phyloP scores from a whole-genome alignment of 176 grass and related monocot genomes.

The Carex scoparia region DNA sequence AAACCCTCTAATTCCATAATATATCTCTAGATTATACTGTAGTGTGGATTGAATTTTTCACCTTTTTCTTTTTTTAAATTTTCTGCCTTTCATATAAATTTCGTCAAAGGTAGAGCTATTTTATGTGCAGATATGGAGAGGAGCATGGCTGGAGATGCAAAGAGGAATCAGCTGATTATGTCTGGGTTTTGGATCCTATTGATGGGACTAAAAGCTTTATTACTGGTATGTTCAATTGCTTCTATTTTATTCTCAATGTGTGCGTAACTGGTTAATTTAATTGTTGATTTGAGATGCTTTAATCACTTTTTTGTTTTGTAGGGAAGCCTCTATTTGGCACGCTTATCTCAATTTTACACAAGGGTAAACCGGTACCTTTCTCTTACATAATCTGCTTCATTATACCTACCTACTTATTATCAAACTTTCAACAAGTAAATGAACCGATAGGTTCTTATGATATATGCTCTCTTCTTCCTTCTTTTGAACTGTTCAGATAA shows the following conservation, averaged over 20 bases:
- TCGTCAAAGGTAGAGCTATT: not conserved
- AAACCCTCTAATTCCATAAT: not conserved
- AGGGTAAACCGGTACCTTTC: slow-evolving; percentile 69
- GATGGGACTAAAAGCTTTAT: slow-evolving; percentile 96
- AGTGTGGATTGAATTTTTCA: not conserved
- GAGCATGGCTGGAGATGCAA: slow-evolving; percentile 81
- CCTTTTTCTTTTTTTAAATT: no score
- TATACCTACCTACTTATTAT: not conserved
- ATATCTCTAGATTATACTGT: not conserved
- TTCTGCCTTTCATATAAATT: no score
- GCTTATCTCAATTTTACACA: slow-evolving; percentile 67
- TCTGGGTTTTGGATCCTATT: slow-evolving; percentile 91
- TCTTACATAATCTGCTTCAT: slow-evolving; percentile 1
- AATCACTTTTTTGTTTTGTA: slow-evolving; percentile 31
- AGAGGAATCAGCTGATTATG: slow-evolving; percentile 62
- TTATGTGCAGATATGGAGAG: slow-evolving; percentile 64
- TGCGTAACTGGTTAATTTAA: not conserved
- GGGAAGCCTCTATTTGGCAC: slow-evolving; percentile 92
- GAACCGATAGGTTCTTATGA: not conserved
- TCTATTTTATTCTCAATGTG: not conserved
- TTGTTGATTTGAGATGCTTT: not conserved
- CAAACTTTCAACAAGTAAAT: not conserved
- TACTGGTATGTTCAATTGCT: slow-evolving; percentile 41
- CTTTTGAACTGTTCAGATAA: slow-evolving; percentile 41
- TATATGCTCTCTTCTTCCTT: not conserved